Base-by-base conservation (phyloP, 345 rosid genomes). In the Gossypium sturtianum region DNA sequence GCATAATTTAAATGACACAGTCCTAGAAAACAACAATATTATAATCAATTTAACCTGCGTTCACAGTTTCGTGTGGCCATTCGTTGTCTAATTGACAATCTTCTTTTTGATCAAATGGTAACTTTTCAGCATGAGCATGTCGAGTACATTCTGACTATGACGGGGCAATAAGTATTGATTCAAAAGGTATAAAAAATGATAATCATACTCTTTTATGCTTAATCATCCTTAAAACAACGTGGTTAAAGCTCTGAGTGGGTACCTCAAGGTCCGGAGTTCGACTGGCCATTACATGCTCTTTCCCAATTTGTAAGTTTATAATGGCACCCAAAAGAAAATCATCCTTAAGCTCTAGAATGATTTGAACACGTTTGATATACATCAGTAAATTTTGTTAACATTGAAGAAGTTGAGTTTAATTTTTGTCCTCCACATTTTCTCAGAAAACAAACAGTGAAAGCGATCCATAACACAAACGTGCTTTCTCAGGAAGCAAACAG, bases 401-500 rank as follows among this genome's bases (percentile, higher is more conserved):
- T 16, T 69, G 23, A 51, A 17, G 3, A 64, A 9, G 12, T 60
- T n/a, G 10, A 53, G 61, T 47, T 60, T 45, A 25, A 2, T 45
- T 45, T 45, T 49, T 19, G 19, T 34, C 13, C 51, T 74, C 56
- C 58, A 68, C 22, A 19, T 25, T 49, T 68, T 57, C 74, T 67
- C 68, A 29, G 48, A 52, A 76, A 47, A 66, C 22, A 79, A 79
- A 59, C 63, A 72, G 48, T 48, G 27, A 34, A 34, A 34, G 41
- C 41, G 1, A 34, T 34, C 60, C 51, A 41, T 11, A 38, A 45
- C 49, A 34, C 41, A 34, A 34, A 45, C 49, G 49, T 34, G 25
- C 19, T 49, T 68, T 57, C 73, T 59, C 66, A 27, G 53, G 63
- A 72, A 51, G 64, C 17, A 77, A 77, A 47, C 67, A 74, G 64